Evolutionary conservation across 441 rosid species (phyloP).

Genomic region (Populus hybrid): DNA sequence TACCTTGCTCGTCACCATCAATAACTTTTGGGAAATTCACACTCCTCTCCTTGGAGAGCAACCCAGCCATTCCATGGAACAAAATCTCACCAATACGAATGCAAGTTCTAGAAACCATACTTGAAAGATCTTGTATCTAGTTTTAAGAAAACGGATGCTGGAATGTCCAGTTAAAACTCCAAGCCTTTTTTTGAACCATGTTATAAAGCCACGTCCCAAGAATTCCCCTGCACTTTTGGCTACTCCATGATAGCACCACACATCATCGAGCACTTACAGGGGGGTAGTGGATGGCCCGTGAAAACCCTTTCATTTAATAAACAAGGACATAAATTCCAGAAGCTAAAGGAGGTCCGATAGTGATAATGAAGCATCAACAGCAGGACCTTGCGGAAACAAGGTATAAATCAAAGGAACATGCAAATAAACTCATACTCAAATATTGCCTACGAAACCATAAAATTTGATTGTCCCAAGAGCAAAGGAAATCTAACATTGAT

Average conservation of each 20-base stretch:
- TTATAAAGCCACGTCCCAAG: neutral
- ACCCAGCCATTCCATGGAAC: neutral
- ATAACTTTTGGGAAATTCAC: neutral
- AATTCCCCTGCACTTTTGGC: neutral
- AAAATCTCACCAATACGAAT: neutral
- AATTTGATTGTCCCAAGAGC: neutral
- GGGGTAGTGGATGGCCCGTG: neutral
- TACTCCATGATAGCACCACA: neutral
- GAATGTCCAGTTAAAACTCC: no score
- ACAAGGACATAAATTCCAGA: neutral
- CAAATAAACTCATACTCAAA: neutral
- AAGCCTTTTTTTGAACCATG: no score
- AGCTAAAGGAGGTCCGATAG: neutral
- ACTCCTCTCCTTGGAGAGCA: neutral
- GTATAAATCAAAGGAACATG: neutral
- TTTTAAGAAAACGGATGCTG: no score
- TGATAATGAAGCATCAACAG: no score
- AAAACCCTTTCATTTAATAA: neutral
- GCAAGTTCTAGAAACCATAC: no score
- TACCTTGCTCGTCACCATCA: neutral
- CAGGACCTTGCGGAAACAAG: slow-evolving; percentile 4
- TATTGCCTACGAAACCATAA: neutral
- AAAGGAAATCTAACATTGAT: slow-evolving; percentile 8
- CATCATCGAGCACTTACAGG: neutral
- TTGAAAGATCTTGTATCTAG: no score